These are phyloP conservation scores for Penicillium rolfsii DNA, from an alignment of 2,329 filamentous ascomycete species.

Conservation along the genomic window DNA sequence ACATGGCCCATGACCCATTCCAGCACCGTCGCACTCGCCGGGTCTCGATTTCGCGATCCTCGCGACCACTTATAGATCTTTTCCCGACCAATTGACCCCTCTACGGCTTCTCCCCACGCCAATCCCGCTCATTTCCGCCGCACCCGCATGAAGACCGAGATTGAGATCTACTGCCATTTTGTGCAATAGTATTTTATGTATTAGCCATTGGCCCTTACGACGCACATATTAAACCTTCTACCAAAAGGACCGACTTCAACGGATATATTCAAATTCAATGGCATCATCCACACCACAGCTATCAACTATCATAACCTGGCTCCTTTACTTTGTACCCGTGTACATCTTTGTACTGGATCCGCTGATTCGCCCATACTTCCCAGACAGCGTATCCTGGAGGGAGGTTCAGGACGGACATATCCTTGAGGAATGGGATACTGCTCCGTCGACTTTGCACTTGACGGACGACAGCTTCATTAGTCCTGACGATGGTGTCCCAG, in stretches of 20 bases:
- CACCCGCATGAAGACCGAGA: slow-evolving; percentile 10
- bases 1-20: slow-evolving; percentile 13
- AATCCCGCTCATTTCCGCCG: neutral
- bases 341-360: slow-evolving; percentile 44
- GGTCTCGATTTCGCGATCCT: neutral
- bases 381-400: slow-evolving; percentile 15
- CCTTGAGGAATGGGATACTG: slow-evolving; percentile 20
- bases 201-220: neutral
- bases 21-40: neutral
- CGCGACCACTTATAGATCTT: neutral
- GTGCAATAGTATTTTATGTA: slow-evolving; percentile 6
- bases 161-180: neutral
- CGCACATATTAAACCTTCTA: neutral
- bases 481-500: slow-evolving; percentile 37
- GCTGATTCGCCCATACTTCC: slow-evolving; percentile 34
- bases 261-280: slow-evolving; percentile 21
- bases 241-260: neutral
- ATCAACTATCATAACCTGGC: slow-evolving; percentile 39
- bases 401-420: slow-evolving; percentile 7
- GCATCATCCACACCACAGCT: slow-evolving; percentile 31
- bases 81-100: neutral
- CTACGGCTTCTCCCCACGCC: neutral
- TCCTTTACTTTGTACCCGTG: slow-evolving; percentile 42
- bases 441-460: slow-evolving; percentile 27
- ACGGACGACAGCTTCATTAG: slow-evolving; percentile 41